Evolutionary conservation across 495 filamentous ascomycete genomes (phyloP), one percentile per base, ranked within the genome.

Genomic region (Rusavskia elegans): DNA sequence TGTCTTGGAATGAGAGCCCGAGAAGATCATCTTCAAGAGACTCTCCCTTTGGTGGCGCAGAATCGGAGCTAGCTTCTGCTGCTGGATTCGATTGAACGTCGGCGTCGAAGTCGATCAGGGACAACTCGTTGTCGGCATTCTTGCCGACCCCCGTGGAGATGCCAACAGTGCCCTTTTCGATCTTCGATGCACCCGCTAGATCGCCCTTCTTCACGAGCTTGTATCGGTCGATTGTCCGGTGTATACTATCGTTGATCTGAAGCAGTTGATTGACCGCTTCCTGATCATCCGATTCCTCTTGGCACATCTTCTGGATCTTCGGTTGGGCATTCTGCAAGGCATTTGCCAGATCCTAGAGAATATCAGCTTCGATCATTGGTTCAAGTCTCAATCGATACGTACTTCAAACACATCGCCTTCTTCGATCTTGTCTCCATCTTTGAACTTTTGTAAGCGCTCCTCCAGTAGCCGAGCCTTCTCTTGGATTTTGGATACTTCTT

Each of bases 231-330:
- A 97, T 84, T 1, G 92, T 97, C 52, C 89, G 81, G 62, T 96
- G 88, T 77, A 98, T 98, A 67, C 88, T 95, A 63, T 98, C 93
- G 62, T 97, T 97, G 56, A 98, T 95, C 65, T 98, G 88, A 38
- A 97, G 72, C 25, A 98, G 68, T 68, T 97, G 96, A 42, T 86
- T 84, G 10, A 98, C 92, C 16, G 92, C 92, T 67, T 96, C 93
- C 45, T 86, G 78, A 61, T 98, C 92, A 39, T 97, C 92, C 14
- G 87, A 95, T 62, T 98, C 92, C 61, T 97, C 92, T 63, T 98
- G 93, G 63, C 93, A 95, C 89, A 98, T 98, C 69, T 83, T 95
- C 61, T 95, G 89, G 52, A 97, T 98, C 70, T 98, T 97, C 1
- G 92, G 93, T 50, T 97, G 93, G 11, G 92, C 93, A 57, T 86